Percentiles rank a stretch among this genome's conserved stretches.
phyloP scores from a whole-genome alignment of 1,284 basidiomycete genomes.

The Cerioporus squamosus region DNA sequence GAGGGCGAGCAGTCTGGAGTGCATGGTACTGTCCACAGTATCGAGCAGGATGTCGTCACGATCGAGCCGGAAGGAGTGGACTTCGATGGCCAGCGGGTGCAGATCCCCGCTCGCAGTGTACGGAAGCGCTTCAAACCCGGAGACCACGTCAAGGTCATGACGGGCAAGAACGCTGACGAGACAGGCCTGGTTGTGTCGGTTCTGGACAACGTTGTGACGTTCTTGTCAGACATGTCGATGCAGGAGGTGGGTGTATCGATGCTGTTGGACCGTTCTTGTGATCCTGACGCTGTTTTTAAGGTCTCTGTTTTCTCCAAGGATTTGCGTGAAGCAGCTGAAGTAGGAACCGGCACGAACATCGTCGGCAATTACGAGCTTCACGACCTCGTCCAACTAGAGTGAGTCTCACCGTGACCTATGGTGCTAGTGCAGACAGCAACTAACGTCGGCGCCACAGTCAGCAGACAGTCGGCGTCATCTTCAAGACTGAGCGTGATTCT shows the following conservation, averaged over 20 bases:
- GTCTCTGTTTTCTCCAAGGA: conserved; percentile 98
- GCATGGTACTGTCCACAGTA: conserved; percentile 90
- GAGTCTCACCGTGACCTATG: conserved; percentile 33
- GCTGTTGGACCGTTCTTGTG: neutral
- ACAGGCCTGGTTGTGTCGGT: conserved; percentile 96
- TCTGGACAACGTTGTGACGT: conserved; percentile 90
- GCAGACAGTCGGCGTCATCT: conserved; percentile 96
- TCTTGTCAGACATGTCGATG: conserved; percentile 97
- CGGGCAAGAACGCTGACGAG: conserved; percentile 93
- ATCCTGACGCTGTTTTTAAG: conserved; percentile 41
- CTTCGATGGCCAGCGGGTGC: conserved; percentile 82
- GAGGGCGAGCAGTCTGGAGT: conserved; percentile 96
- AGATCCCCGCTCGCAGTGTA: conserved; percentile 88
- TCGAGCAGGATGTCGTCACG: conserved; percentile 87
- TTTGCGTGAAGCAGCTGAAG: conserved; percentile 95
- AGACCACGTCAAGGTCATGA: conserved; percentile 98
- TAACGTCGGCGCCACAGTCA: conserved; percentile 51
- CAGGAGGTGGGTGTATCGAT: conserved; percentile 63
- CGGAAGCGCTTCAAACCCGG: conserved; percentile 96
- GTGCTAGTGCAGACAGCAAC: neutral
- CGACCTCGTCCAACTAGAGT: conserved; percentile 97
- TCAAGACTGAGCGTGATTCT: conserved; percentile 94
- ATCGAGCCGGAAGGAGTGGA: conserved; percentile 85
- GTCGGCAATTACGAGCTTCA: conserved; percentile 95
- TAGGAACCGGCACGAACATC: conserved; percentile 87